Evolutionary conservation across 75 land plant genomes (phyloP).

Genomic region (Pinus albicaulis): DNA sequence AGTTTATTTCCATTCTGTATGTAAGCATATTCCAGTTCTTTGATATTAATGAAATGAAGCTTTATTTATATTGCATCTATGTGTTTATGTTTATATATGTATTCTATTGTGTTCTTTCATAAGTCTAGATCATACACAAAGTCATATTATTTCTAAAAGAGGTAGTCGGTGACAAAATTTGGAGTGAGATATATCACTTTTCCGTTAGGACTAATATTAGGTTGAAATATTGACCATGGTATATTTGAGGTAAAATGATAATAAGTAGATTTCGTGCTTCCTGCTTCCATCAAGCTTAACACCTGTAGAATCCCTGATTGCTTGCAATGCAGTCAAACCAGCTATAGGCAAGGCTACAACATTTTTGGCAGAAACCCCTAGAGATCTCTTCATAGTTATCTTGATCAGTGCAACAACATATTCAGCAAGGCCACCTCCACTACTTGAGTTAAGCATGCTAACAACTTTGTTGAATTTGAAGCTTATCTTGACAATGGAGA

Average conservation of each 20-base stretch:
- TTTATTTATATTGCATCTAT: too few species aligned
- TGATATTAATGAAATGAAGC: too few species aligned
- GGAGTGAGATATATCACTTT: conserved; percentile 77
- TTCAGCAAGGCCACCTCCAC: conserved; percentile 42
- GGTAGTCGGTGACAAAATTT: conserved; percentile 12
- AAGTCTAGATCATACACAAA: too few species aligned
- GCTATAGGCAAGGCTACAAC: conserved; percentile 32
- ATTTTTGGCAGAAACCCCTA: conserved; percentile 29
- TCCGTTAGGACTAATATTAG: conserved; percentile 45
- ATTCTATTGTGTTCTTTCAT: too few species aligned
- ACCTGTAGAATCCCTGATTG: conserved; percentile 29
- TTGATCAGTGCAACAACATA: conserved; percentile 31
- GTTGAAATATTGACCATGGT: conserved; percentile 52
- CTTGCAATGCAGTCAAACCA: conserved; percentile 36
- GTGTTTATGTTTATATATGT: too few species aligned
- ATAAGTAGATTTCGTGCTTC: conserved; percentile 30
- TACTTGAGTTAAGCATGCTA: too few species aligned
- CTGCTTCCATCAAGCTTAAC: conserved; percentile 33
- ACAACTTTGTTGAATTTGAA: too few species aligned
- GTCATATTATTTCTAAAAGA: conserved; percentile 42
- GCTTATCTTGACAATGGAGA: too few species aligned
- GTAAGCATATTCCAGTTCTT: too few species aligned
- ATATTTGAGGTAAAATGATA: conserved; percentile 49
- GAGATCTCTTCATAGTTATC: conserved; percentile 24
- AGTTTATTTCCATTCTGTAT: too few species aligned